Base-by-base conservation (phyloP, 2,329 filamentous ascomycete species). In the Aspergillus quadrilineatus region DNA sequence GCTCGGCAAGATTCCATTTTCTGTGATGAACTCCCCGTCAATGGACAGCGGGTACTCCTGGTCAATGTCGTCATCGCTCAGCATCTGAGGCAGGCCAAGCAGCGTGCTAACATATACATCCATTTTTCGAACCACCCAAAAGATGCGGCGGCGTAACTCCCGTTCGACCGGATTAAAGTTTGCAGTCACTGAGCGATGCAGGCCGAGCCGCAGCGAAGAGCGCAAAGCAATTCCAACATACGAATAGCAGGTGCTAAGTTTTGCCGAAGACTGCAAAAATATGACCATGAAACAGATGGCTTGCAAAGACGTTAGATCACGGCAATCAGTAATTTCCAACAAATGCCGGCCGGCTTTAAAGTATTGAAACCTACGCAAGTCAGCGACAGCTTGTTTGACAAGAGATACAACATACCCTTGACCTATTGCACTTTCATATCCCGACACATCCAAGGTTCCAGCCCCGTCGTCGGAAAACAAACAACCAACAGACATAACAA, bases 211-310 rank as follows among this genome's bases (percentile, higher is more conserved):
- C 34, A 93, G 74, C n/a, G 88, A 85, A 6, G 88, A 88, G 50
- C 89, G 84, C 48, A 92, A 77, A 2, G 89, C 89, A 64, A 93
- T 88, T 6, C 89, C 89, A 47, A 93, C 82, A 64, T 90, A 92
- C 0, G 89, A 85, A 71, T 93, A 93, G 69, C 89, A 93, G 8
- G 86, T 88, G 67, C 86, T 89, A 30, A 93, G 76, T 67, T 90
- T 90, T 8, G 89, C 89, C 1, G 90, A 89, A 2, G 88, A 85
- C 67, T 94, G 90, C 1, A 93, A 79, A 67, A 92, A 94, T 2
- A 93, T 77, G 48, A 92, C 88, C 82, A 92, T 89, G 69, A 90
- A 92, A 17, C 92, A 76, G 6, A 94, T 80, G 2, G 88, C 85
- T 70, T 94, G 89, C 7, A 93, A 76, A 1, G 89, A 89, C 17